These are phyloP conservation scores for Venturia nashicola DNA, from an alignment of 2,329 filamentous ascomycete species.

Conservation along the genomic window DNA sequence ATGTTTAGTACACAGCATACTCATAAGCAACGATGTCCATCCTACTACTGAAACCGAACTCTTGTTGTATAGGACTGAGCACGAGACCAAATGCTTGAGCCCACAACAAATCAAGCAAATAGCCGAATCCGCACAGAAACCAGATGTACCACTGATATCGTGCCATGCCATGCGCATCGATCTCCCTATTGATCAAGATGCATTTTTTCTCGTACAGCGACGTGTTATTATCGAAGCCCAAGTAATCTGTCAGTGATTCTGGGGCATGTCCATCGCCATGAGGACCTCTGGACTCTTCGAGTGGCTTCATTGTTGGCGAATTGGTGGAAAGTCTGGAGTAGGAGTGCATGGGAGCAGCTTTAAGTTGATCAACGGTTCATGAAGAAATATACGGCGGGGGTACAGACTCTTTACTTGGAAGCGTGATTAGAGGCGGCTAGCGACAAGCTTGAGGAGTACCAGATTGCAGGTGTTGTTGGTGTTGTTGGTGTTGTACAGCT, in stretches of 20 bases:
- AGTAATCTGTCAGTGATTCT: not conserved
- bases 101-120: constrained; percentile 40
- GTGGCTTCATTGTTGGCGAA: not conserved
- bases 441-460: not conserved
- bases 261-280: not conserved
- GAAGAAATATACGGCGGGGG: not conserved
- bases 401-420: not conserved
- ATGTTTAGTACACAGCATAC: constrained; percentile 13
- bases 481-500: not conserved
- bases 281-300: not conserved
- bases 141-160: constrained; percentile 55
- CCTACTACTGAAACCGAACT: constrained; percentile 36
- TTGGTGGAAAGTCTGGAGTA: not conserved
- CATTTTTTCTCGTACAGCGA: constrained; percentile 32
- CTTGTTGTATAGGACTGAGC: constrained; percentile 41
- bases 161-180: constrained; percentile 59
- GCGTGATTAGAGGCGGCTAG: not conserved
- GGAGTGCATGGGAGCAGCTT: not conserved
- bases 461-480: no score
- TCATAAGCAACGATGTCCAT: constrained; percentile 53
- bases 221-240: constrained; percentile 15
- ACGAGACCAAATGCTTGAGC: constrained; percentile 36
- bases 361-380: not conserved
- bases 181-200: constrained; percentile 33
- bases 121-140: constrained; percentile 45